phyloP scores from a whole-genome alignment of 2,329 filamentous ascomycete genomes.

The Scytalidium sp. region DNA sequence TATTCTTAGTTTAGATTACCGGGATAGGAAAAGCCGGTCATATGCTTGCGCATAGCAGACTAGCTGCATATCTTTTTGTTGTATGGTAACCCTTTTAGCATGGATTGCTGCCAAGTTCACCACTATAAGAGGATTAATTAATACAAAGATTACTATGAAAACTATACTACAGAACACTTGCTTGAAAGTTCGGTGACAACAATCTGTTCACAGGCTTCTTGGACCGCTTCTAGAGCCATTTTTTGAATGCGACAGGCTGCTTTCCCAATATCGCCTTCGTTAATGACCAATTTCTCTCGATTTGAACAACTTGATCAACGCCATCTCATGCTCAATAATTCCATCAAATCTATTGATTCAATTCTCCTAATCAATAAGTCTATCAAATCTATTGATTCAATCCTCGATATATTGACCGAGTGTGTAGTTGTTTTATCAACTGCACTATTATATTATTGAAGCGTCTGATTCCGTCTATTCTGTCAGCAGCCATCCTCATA shows the following conservation, averaged over 20 bases:
- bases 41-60: background rate
- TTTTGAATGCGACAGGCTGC: background rate
- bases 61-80: background rate
- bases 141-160: background rate
- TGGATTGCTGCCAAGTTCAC: background rate
- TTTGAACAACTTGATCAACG: too few species aligned
- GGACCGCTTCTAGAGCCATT: background rate
- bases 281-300: too few species aligned
- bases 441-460: too few species aligned
- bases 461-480: too few species aligned
- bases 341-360: too few species aligned
- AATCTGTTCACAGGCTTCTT: background rate
- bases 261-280: background rate
- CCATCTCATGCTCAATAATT: too few species aligned
- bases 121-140: background rate
- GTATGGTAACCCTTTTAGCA: background rate
- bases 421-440: too few species aligned
- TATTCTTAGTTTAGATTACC: too few species aligned
- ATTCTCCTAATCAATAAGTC: too few species aligned
- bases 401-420: too few species aligned
- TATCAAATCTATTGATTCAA: too few species aligned
- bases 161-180: background rate
- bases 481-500: slow-evolving; percentile 9
- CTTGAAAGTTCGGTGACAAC: background rate
- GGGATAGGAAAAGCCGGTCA: background rate